Evolutionary conservation across 257 asterid species (phyloP), one percentile per base, ranked within the genome.

Genomic region (Eustoma russellianum): DNA sequence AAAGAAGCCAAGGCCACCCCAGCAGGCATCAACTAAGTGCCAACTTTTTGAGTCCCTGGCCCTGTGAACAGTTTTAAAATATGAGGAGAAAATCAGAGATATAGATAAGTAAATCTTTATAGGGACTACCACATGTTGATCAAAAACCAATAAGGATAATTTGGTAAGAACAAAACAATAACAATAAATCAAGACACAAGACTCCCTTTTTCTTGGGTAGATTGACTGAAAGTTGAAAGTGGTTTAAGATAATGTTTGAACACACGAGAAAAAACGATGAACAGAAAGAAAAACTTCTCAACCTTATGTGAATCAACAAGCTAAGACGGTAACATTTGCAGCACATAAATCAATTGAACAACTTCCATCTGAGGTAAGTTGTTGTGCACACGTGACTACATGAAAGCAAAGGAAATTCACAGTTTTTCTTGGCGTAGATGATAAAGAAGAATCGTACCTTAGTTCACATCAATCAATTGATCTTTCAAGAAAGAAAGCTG

Each of bases 351-450:
- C 48, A 48, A 50, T 55, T 64, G 46, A 53, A 57, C n/a, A n/a
- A 33, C 46, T 46, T 54, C 57, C 72, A 62, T 66, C 72, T 57
- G 72, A 61, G 57, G 40, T 52, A 59, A 43, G 55, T 55, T 49
- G 63, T 49, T 41, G 35, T 19, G 49, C 56, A 35, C 41, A 45
- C 60, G 19, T 44, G 57, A 50, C 50, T 46, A 15, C 51, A 13
- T 50, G 38, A 18, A 50, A 53, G 6, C 34, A 17, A 16, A 17
- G 33, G 48, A 10, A 52, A n/a, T 7, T n/a, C n/a, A n/a, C n/a
- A n/a, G n/a, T n/a, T n/a, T n/a, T n/a, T n/a, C n/a, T n/a, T n/a
- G n/a, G n/a, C n/a, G n/a, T n/a, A n/a, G n/a, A 34, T 18, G 33
- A 17, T 53, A 43, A 46, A 35, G 33, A 41, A 18, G 44, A 33